Percentiles rank a stretch among this genome's conserved stretches.
phyloP scores from a whole-genome alignment of 352 stramenopile genomes.

The Globisporangium irregulare region DNA sequence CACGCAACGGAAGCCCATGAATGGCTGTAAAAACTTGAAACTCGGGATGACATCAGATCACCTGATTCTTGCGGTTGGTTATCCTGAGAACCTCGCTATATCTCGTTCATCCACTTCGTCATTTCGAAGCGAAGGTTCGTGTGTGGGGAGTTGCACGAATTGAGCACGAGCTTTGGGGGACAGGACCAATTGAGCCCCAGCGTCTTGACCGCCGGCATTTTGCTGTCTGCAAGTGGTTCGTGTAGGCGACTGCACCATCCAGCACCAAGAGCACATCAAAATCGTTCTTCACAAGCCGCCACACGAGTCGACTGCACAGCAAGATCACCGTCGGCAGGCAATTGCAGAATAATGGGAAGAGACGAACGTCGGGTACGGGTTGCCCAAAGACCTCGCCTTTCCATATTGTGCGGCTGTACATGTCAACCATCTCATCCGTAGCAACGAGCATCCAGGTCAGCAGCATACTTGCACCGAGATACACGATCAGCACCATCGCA shows the following conservation, averaged over 20 bases:
- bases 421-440: conserved; percentile 15
- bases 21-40: too few relatives aligned
- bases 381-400: neutral
- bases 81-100: too few relatives aligned
- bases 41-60: too few relatives aligned
- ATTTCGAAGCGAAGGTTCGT: too few relatives aligned
- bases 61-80: too few relatives aligned
- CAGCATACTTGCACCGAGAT: neutral
- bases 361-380: conserved; percentile 12
- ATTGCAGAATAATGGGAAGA: conserved; percentile 27
- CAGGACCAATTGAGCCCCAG: neutral
- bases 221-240: conserved; percentile 8
- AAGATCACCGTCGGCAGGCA: conserved; percentile 16
- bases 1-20: conserved; percentile 13
- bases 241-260: conserved; percentile 24
- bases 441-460: conserved; percentile 7
- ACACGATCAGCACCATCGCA: conserved; percentile 8
- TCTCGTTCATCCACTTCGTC: too few relatives aligned
- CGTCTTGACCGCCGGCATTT: conserved; percentile 4
- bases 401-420: conserved; percentile 23
- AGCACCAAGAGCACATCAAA: conserved; percentile 24
- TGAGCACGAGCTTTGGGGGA: too few relatives aligned
- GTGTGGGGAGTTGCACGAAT: neutral
- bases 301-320: conserved; percentile 23
- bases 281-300: conserved; percentile 16